Base-by-base conservation (phyloP, 2,329 filamentous ascomycete genomes). In the Cytospora piceae region DNA sequence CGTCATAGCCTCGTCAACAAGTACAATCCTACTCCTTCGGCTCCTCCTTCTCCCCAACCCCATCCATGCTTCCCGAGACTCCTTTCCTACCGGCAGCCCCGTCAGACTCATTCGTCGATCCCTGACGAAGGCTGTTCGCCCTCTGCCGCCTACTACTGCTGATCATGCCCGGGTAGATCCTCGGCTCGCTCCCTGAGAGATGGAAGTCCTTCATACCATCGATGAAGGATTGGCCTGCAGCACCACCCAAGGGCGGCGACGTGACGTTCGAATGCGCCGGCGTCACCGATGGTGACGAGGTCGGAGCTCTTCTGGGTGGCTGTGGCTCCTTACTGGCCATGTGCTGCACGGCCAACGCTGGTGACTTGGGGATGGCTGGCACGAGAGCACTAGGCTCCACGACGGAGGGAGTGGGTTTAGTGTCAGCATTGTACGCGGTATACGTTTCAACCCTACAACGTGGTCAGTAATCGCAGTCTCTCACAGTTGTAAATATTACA, bases 101-200 rank as follows among this genome's bases (percentile, higher is more conserved):
- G 59, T 81, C 79, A n/a, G 73, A 73, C 65, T 80, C 79, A 46
- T 80, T 76, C 58, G 72, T 70, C 51, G 78, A 80, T 57, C 72
- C 73, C 63, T 77, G 75, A 49, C 77, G 73, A 66, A 74, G 73
- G 61, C 82, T 83, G 53, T 77, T 79, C 59, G 75, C 80, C 60
- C 81, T 77, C 57, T 78, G 78, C 72, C 81, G 81, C 63, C 83
- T 77, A 9, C 39, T 62, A 29, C 52, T 63, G 20, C 82, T 81
- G 54, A 93, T 83, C 37, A 93, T 83, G 0, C 90, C 90, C 0
- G 91, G 91, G 69, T 92, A 91, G 68, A 92, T 87, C 68, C 82
- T 84, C 14, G 90, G 90, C 74, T 92, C 90, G 58, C 80, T 83
- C 4, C 83, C 86, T 15, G 81, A 84, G 14, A 87, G 73, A 69